Evolutionary conservation across 257 asterid genomes (phyloP).

Genomic region (Rhazya stricta): DNA sequence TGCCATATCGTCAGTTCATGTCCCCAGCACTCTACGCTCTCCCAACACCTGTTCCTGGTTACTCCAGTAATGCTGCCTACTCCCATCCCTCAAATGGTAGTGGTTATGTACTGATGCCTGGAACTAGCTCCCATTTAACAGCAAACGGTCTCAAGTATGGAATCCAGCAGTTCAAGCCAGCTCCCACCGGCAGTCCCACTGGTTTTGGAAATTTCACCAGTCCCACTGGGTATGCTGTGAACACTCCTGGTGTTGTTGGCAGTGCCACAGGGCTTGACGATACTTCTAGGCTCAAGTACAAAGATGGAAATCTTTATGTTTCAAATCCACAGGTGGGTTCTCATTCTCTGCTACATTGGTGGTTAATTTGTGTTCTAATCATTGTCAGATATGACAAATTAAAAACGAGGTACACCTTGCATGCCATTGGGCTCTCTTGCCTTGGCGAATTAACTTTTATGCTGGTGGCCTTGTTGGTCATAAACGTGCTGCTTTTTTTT

Average conservation of each 20-base stretch:
- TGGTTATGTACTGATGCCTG: slow-evolving; percentile 84
- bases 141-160: slow-evolving; percentile 73
- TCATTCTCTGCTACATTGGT: neutral
- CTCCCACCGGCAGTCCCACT: slow-evolving; percentile 60
- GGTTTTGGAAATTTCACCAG: slow-evolving; percentile 75
- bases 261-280: slow-evolving; percentile 78
- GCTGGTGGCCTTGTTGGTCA: neutral
- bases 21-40: slow-evolving; percentile 87
- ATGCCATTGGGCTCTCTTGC: neutral
- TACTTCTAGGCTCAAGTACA: slow-evolving; percentile 77
- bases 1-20: slow-evolving; percentile 81
- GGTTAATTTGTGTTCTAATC: neutral
- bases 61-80: slow-evolving; percentile 75
- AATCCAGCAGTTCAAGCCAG: slow-evolving; percentile 81
- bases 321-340: slow-evolving; percentile 80
- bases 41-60: slow-evolving; percentile 82
- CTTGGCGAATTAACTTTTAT: neutral
- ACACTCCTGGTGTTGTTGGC: slow-evolving; percentile 72
- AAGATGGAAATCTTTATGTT: slow-evolving; percentile 62
- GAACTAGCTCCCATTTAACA: slow-evolving; percentile 66
- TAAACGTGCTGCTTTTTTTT: neutral
- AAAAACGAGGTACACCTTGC: neutral
- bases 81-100: slow-evolving; percentile 92
- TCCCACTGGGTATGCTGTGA: slow-evolving; percentile 79
- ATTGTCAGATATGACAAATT: neutral